Evolutionary conservation across 2,329 filamentous ascomycete species (phyloP), one percentile per base, ranked within the genome.

Genomic region (Emergomyces orientalis): DNA sequence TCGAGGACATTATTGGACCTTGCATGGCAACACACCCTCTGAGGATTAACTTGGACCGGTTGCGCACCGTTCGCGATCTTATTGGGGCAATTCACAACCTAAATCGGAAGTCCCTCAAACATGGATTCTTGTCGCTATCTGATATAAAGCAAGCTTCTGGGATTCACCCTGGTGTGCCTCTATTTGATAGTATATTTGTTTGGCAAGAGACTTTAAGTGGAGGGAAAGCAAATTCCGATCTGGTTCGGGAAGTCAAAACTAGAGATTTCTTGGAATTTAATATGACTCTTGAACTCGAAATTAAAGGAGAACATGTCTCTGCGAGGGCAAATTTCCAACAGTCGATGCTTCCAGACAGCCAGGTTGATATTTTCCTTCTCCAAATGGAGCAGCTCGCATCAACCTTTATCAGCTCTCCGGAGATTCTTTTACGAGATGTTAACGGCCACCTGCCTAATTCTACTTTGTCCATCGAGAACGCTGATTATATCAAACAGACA

Each of bases 151-250:
- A 82, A 67, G 74, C 82, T 1, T 83, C 81, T 2, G 82, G 81
- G 0, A 75, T 80, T 34, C 79, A 84, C 0, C 78, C 81, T 0
- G 80, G 84, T 47, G 59, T 63, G 7, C 75, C 76, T 1, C 74
- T 96, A 0, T 96, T 93, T 67, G 89, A 96, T 67, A 82, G 87
- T 0, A 77, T 96, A 0, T 87, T 96, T 69, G 86, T 92, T 0
- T 97, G 92, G 80, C 92, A 97, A 69, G 88, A 96, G 70, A 75
- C 67, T 22, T 66, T 74, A 1, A 72, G 73, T 19, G 62, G 25
- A 30, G 37, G 4, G 13, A 52, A 78, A 34, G 65, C 67, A 2
- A 66, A 71, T n/a, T 65, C 70, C 3, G 70, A 76, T 68, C 68
- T 69, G 65, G 77, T 93, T 0, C 73, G 70, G 11, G 79, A 91